Percentiles rank a stretch among this genome's conserved stretches.
Evolutionary conservation across 306 rosid species (phyloP).

Genomic region (Sechiopsis laciniata): DNA sequence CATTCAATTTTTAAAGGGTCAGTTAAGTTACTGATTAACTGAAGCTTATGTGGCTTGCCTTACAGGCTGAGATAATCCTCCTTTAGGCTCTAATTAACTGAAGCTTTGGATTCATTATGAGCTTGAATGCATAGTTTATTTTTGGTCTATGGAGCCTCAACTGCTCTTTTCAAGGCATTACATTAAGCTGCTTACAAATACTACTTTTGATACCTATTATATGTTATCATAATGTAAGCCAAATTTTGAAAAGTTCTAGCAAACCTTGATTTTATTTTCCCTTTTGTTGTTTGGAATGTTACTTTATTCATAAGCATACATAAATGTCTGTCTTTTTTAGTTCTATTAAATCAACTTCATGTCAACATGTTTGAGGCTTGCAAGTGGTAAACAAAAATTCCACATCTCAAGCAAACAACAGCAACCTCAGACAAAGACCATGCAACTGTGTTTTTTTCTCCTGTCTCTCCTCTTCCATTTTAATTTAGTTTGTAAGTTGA

Average conservation of each 20-base stretch:
- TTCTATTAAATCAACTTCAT: neutral
- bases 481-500: neutral
- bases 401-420: neutral
- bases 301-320: constrained; percentile 14
- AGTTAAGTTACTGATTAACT: too few species aligned
- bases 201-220: too few species aligned
- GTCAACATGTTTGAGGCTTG: neutral
- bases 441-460: constrained; percentile 15
- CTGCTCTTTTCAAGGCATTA: too few species aligned
- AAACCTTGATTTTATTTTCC: neutral
- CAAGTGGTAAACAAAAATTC: constrained; percentile 5
- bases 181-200: neutral
- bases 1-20: too few species aligned
- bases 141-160: too few species aligned
- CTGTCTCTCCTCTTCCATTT: neutral
- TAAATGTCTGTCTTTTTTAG: neutral
- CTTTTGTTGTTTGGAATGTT: neutral
- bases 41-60: too few species aligned
- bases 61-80: too few species aligned
- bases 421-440: constrained; percentile 8
- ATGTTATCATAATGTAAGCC: neutral
- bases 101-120: too few species aligned
- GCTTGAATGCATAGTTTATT: too few species aligned
- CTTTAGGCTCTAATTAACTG: too few species aligned
- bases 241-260: too few species aligned